Evolutionary conservation across 2,329 filamentous ascomycete species (phyloP), one percentile per base, ranked within the genome.

Genomic region (Mycosphaerelloides madeirae): DNA sequence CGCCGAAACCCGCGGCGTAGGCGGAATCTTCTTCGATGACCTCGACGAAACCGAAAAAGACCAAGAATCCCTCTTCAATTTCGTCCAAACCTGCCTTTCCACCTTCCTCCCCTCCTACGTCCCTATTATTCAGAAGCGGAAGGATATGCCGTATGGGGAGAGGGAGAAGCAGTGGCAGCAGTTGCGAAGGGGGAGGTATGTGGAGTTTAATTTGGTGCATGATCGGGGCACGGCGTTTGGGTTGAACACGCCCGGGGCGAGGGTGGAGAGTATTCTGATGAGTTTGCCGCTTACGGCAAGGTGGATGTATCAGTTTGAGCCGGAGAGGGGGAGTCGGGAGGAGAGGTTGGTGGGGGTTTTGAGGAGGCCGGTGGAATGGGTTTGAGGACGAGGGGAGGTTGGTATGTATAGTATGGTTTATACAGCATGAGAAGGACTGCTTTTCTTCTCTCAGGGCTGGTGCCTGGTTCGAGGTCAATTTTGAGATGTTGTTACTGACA

Each of bases 21-120:
- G 93, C 41, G 93, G 93, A 42, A 97, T 98, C 68, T 98, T 98
- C 79, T 98, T 98, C 62, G 93, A 98, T 68, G 93, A 98, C 65
- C 76, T 98, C 12, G 93, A 98, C 65, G 85, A 86, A 59, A 78
- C 80, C 1, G 85, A 91, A 59, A 87, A 89, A 49, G 87, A 93
- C 60, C 83, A 87, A 57, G 90, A 97, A 64, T 87, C 89, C 55
- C 79, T 90, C 0, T 97, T 98, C 65, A 81, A 85, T 13, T 97
- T 96, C 57, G 80, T 90, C 43, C 85, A 90, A 62, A 87, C 90
- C 62, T 87, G 86, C 59, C 74, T 96, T 44, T 80, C 82, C 49
- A 84, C 89, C 8, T 98, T 98, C 74, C 66, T 97, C 45, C 93
- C 93, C 1, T 85, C 84, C 0, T 98, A 97, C 62, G 60, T 96